phyloP scores from a whole-genome alignment of 2,329 filamentous ascomycete genomes.

The Periconia sp. region DNA sequence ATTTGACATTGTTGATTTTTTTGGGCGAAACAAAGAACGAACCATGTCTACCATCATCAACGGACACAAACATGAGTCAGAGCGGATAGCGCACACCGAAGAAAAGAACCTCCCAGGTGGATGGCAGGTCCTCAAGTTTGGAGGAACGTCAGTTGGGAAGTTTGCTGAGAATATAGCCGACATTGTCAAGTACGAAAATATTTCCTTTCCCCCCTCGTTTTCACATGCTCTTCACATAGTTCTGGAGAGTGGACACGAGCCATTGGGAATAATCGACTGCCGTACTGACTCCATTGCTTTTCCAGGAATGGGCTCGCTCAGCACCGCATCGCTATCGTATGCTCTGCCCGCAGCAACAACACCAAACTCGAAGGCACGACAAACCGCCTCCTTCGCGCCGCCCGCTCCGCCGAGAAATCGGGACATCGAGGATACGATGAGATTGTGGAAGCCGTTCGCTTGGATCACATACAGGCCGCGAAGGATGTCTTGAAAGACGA shows the following conservation, averaged over 20 bases:
- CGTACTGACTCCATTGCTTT: conserved; percentile 42
- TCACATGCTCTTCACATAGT: neutral
- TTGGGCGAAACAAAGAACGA: neutral
- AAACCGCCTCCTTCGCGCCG: conserved; percentile 62
- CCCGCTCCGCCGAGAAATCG: conserved; percentile 48
- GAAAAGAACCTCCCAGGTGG: conserved; percentile 54
- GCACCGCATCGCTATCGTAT: conserved; percentile 86
- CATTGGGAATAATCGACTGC: neutral
- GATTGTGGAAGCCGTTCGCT: conserved; percentile 78
- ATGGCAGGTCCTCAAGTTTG: conserved; percentile 95
- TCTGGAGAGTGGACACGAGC: neutral
- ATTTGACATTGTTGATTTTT: neutral
- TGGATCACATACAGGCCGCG: conserved; percentile 78
- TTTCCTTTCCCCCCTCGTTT: neutral
- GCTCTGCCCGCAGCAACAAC: conserved; percentile 90
- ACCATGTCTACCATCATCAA: conserved; percentile 33
- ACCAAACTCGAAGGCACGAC: conserved; percentile 96
- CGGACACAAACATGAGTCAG: conserved; percentile 35
- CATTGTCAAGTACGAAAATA: conserved; percentile 58
- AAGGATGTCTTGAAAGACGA: conserved; percentile 49
- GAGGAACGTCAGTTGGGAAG: conserved; percentile 93
- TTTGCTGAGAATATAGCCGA: conserved; percentile 68
- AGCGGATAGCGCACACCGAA: conserved; percentile 45
- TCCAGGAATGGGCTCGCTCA: conserved; percentile 57
- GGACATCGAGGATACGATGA: conserved; percentile 61